Base-by-base conservation (phyloP, 1,284 basidiomycete genomes). In the Ganoderma boninense region DNA sequence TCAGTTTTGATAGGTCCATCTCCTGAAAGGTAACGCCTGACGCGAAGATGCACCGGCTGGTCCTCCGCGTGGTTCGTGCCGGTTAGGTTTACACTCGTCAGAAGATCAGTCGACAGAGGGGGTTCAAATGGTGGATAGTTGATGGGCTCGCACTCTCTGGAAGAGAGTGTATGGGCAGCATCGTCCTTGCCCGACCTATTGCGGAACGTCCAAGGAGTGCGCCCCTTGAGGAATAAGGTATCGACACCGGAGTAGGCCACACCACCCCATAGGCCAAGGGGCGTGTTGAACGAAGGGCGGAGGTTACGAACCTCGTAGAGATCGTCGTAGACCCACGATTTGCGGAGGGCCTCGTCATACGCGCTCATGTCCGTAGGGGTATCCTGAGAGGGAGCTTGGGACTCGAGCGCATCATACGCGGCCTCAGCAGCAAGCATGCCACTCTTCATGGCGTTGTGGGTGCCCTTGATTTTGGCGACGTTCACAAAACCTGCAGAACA, bases 391-490 rank as follows among this genome's bases (percentile, higher is more conserved):
- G 68, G 80, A 75, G 60, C 72, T 40, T 73, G 68, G 20, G 72
- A 69, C 26, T 66, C 72, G 72, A 97, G 82, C 1, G 89, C 89
- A 10, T 92, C 87, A 76, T 88, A 96, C 0, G 95, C 95, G 0
- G 94, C 87, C 81, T 99, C 97, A 2, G 96, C 98, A 44, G 97
- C 97, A 26, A 99, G 86, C 92, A 99, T 99, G 26, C 97, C 97
- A 59, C 93, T 95, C 86, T 99, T 98, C 97, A 99, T 99, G n/a
- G 97, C 97, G 72, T 97, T 99, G 82, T 99, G 98, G 0, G 97
- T 98, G n/a, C 97, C 97, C 82, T 99, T 99, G 84, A 99, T 99
- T 85, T 99, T 99, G 52, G 97, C 94, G 18, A 98, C 90, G 83
- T 99, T 99, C 70, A 99, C 88, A 82, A 99, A 97, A 29, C 96